Base-by-base conservation (phyloP, 176 grass and related monocot species). In the Ampelocalamus luodianensis region DNA sequence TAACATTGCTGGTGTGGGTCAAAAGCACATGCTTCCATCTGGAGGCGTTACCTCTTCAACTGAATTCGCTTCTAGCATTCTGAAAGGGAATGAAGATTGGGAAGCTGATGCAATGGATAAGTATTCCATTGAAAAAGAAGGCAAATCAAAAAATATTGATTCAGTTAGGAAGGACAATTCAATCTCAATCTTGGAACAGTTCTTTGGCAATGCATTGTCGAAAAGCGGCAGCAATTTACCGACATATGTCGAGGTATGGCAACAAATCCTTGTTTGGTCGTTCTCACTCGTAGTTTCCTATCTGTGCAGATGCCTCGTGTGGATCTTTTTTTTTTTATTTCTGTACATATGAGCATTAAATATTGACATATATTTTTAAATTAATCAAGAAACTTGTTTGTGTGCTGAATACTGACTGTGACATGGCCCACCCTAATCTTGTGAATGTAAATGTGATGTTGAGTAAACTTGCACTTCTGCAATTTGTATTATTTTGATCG, bases 171-270 rank as follows among this genome's bases (percentile, higher is more conserved):
- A 91, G 78, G 85, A 88, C 68, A 75, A 54, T 86, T 88, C 91
- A 71, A 27, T 91, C 53, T 96, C 93, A 76, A 87, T 96, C 72
- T 83, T 99, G 84, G 97, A 96, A 56, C 91, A 95, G 43, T 99
- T 99, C 68, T 94, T 99, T 83, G 84, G 90, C 66, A 88, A 59
- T 89, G 76, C 88, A 65, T 83, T 94, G 79, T 91, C 67, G 11
- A 96, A 93, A 91, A 64, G 71, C 49, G 45, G 83, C 71, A 85
- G 50, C 60, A 83, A 65, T 83, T 74, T 85, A 78, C 75, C 93
- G 1, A 64, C 88, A 69, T 74, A 81, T 85, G 79, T 59, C 81
- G 89, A 89, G 89, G 89, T 87, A 84, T 58, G 26, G 4, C 32
- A 34, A 34, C 32, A 34, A 34, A 34, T 34, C 32, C 32, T 34